phyloP scores from a whole-genome alignment of 2,329 filamentous ascomycete genomes.

The Colletotrichum cordylinicola region DNA sequence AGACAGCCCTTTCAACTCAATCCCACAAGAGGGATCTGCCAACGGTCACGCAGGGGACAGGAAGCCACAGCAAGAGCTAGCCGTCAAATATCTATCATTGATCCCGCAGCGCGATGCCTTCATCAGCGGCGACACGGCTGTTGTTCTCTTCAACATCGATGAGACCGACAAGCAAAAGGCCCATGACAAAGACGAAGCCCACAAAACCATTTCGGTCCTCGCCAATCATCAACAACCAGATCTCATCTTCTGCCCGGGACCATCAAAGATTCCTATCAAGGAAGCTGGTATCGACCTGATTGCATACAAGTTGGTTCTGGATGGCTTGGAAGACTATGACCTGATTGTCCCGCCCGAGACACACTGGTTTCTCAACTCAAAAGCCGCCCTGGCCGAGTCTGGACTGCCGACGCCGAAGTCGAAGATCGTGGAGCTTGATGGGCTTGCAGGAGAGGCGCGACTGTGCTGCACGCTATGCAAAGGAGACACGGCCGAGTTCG shows the following conservation, averaged over 20 bases:
- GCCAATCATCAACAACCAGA: slow-evolving; percentile 31
- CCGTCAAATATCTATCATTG: slow-evolving; percentile 39
- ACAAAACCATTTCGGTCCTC: slow-evolving; percentile 34
- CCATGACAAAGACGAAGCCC: slow-evolving; percentile 33
- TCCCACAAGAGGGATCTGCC: slow-evolving; percentile 8
- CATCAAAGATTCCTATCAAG: slow-evolving; percentile 27
- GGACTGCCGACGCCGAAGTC: slow-evolving; percentile 37
- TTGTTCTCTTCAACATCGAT: slow-evolving; percentile 35
- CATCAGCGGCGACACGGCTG: slow-evolving; percentile 29
- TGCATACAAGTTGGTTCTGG: slow-evolving; percentile 32
- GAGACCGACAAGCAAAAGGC: slow-evolving; percentile 24
- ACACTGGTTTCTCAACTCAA: slow-evolving; percentile 41
- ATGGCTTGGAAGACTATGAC: slow-evolving; percentile 32
- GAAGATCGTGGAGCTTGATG: slow-evolving; percentile 29
- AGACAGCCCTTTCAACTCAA: slow-evolving; percentile 34
- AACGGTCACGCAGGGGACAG: not conserved
- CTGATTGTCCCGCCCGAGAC: slow-evolving; percentile 33
- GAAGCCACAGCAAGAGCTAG: slow-evolving; percentile 25
- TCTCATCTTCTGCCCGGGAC: slow-evolving; percentile 36
- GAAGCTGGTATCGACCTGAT: slow-evolving; percentile 33
- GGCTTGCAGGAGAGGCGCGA: slow-evolving; percentile 17
- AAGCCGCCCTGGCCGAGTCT: slow-evolving; percentile 37
- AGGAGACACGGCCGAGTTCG: slow-evolving; percentile 11
- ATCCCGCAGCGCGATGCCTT: slow-evolving; percentile 42
- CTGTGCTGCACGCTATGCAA: slow-evolving; percentile 31